Evolutionary conservation across 2,329 filamentous ascomycete genomes (phyloP), one percentile per base, ranked within the genome.

Genomic region (Malbranchea zuffiana): DNA sequence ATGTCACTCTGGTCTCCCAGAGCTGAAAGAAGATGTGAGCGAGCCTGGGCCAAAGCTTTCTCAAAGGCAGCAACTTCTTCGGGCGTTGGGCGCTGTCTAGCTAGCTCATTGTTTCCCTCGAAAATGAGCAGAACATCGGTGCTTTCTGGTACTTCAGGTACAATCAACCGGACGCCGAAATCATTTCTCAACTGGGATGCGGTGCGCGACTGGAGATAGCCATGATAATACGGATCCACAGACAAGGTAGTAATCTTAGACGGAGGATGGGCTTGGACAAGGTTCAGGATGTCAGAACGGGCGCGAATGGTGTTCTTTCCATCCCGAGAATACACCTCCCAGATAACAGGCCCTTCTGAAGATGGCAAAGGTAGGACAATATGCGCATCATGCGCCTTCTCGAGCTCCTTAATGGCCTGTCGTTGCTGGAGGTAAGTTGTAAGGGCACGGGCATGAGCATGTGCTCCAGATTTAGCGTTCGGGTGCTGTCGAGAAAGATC

Each of bases 271-370:
- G 66, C 66, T 40, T 66, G 62, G 15, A 68, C 56, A 23, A 69
- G 52, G 44, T 64, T 66, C 50, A 64, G 58, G 37, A 69, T 66
- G 45, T 69, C 66, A 24, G 63, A 66, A 16, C 64, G 59, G 23
- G 66, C 66, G 36, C 61, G 63, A 27, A 68, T 63, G 5, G 63
- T 65, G 54, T 86, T 92, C 68, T 90, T 92, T 46, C 80, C 78
- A 50, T 94, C 82, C 24, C 81, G 74, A 5, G 84, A 83, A 61
- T 87, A 94, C 37, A 96, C 73, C 56, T 94, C 80, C 85, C 87
- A 94, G 0, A 79, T 78, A 29, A 82, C 74, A 7, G 76, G 76
- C 23, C 78, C 78, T 29, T 83, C 76, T 8, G 47, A 46, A 33
- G 73, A 68, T 3, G 74, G 72, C 45, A 72, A 73, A 1, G 85